Conservation (phyloP, 1,139 yeast genomes). For the Williopsis jadinii region DNA sequence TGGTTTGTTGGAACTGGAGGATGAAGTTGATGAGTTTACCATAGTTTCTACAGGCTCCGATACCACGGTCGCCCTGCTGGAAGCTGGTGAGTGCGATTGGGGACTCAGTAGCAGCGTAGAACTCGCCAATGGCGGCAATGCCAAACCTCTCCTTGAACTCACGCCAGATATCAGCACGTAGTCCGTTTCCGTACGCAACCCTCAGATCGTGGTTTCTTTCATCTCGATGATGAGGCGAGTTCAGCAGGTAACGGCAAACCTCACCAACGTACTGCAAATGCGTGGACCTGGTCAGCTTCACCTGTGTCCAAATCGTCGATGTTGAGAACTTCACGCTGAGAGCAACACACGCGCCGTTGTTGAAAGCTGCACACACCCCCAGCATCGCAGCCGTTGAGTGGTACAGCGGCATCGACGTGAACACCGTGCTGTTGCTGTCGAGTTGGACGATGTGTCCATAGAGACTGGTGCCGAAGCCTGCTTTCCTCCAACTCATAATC, state of each 20-base stretch:
- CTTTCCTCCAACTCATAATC: constrained; percentile 86
- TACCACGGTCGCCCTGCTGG: constrained; percentile 73
- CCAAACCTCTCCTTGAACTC: constrained; percentile 72
- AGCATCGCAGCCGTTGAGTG: constrained; percentile 91
- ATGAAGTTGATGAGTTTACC: constrained; percentile 57
- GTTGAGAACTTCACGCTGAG: constrained; percentile 81
- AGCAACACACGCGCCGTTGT: constrained; percentile 70
- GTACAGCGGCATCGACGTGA: constrained; percentile 93
- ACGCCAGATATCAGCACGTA: constrained; percentile 88
- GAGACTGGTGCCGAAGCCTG: constrained; percentile 56
- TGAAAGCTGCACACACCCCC: constrained; percentile 70
- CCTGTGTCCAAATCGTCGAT: constrained; percentile 87
- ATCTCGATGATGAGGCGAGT: constrained; percentile 55
- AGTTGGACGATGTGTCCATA: constrained; percentile 70
- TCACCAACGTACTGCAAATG: constrained; percentile 94
- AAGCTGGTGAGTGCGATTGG: constrained; percentile 85
- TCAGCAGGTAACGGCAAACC: constrained; percentile 79
- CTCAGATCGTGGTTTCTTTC: constrained; percentile 59
- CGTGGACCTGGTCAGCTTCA: constrained; percentile 61
- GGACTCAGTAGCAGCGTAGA: constrained; percentile 91
- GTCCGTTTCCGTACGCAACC: constrained; percentile 88
- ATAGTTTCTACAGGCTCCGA: constrained; percentile 85
- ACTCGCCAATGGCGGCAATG: constrained; percentile 76
- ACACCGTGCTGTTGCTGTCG: constrained; percentile 48
- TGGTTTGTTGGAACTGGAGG: constrained; percentile 48